These are phyloP conservation scores for Trichoderma atroviride DNA, from an alignment of 2,329 filamentous ascomycete genomes.

Conservation along the genomic window DNA sequence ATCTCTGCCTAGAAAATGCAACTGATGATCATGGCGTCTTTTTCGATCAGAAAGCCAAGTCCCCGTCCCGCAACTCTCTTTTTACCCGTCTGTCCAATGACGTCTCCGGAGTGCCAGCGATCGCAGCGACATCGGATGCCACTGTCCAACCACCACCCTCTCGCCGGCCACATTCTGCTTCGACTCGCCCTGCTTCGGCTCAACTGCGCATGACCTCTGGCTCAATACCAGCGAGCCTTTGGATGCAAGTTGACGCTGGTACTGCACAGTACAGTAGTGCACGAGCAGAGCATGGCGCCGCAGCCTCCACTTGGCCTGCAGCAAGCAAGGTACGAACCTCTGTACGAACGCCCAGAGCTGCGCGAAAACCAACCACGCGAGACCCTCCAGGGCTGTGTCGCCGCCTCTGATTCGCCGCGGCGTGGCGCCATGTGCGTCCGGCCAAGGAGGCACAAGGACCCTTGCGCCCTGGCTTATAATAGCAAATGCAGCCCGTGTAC, in stretches of 20 bases:
- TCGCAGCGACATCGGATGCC: conserved; percentile 22
- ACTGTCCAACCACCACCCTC: conserved; percentile 11
- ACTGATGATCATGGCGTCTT: conserved; percentile 14
- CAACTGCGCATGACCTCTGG: conserved; percentile 14
- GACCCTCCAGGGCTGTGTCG: not conserved
- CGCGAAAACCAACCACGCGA: conserved; percentile 1
- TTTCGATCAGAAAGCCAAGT: conserved; percentile 11
- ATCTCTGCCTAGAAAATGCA: not conserved
- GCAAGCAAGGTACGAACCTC: conserved; percentile 19
- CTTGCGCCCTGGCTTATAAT: not conserved
- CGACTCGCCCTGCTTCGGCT: conserved; percentile 22
- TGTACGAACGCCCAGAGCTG: not conserved
- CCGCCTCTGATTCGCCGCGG: conserved; percentile 7
- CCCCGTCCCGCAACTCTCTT: conserved; percentile 24
- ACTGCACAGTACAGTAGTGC: not conserved
- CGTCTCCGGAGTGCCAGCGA: not conserved
- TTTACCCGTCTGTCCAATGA: conserved; percentile 22
- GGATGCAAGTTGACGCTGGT: not conserved
- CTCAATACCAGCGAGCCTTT: not conserved
- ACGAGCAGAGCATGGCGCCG: not conserved
- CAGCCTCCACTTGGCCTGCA: conserved; percentile 24
- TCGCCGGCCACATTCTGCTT: conserved; percentile 9
- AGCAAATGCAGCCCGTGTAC: not conserved
- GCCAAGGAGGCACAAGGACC: conserved; percentile 1
- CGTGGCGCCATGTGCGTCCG: conserved; percentile 6